Percentiles rank a stretch among this genome's conserved stretches.
These are phyloP conservation scores for Hypholoma sublateritium DNA, from an alignment of 768 basidiomycete genomes.

Conservation along the genomic window DNA sequence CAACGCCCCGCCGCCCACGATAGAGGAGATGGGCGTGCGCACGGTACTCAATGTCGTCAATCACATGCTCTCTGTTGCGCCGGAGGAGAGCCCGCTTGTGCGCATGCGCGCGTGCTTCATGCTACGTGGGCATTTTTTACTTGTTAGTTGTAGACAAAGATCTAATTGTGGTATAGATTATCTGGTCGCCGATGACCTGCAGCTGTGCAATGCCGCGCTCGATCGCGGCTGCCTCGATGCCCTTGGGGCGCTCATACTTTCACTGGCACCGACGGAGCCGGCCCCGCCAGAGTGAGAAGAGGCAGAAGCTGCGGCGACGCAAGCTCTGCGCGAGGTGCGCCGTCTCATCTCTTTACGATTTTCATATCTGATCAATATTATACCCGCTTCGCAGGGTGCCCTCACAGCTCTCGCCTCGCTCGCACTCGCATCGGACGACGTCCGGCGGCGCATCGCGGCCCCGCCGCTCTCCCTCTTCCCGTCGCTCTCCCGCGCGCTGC, in stretches of 20 bases:
- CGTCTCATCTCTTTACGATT: neutral
- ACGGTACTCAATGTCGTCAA: conserved; percentile 71
- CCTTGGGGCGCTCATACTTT: conserved; percentile 50
- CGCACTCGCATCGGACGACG: conserved; percentile 68
- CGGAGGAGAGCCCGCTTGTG: conserved; percentile 36
- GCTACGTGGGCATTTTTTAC: conserved; percentile 29
- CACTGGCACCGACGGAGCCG: conserved; percentile 48
- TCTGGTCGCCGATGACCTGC: conserved; percentile 69
- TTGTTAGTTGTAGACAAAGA: neutral
- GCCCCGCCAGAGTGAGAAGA: conserved; percentile 54
- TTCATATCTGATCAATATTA: neutral
- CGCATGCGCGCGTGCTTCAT: conserved; percentile 75
- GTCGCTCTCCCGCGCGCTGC: conserved; percentile 20
- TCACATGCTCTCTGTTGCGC: conserved; percentile 44
- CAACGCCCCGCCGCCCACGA: conserved; percentile 2
- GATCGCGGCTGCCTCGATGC: conserved; percentile 67
- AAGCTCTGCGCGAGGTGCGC: conserved; percentile 63
- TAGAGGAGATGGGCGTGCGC: conserved; percentile 48
- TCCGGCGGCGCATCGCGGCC: conserved; percentile 68
- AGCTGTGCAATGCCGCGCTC: conserved; percentile 64
- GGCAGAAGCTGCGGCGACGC: conserved; percentile 62
- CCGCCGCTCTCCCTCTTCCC: conserved; percentile 43
- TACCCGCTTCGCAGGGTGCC: conserved; percentile 53
- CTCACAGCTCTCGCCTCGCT: conserved; percentile 76
- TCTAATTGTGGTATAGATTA: conserved; percentile 39